Evolutionary conservation across 2,329 filamentous ascomycete genomes (phyloP), one percentile per base, ranked within the genome.

Genomic region (Magnaporthiopsis incrustans): DNA sequence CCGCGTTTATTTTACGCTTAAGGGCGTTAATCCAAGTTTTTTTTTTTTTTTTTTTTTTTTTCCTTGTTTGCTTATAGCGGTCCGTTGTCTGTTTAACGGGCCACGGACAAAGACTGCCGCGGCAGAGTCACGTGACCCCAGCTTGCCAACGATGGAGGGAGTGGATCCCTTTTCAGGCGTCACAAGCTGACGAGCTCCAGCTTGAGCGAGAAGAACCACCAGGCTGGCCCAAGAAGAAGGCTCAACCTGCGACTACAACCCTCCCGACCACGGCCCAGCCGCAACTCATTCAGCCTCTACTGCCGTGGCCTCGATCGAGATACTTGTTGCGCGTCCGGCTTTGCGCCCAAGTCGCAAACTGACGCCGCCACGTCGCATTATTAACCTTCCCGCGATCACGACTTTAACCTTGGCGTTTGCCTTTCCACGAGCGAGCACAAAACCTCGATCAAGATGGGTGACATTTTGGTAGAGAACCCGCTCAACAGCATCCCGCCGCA

Each of bases 401-500:
- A 22, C 22, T 22, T 53, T 18, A 25, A n/a, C 22, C 6, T 53
- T 4, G 8, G 7, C 22, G 44, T 14, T 7, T 25, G n/a, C 44
- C 44, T 58, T 27, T 12, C 27, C 57, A 53, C 50, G 56, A n/a
- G 33, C 62, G 27, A 57, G 6, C 61, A 63, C 15, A 53, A 32
- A 22, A 58, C 6, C 8, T 30, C 53, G 27, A 68, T 67, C 67
- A 83, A 75, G 57, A 97, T 97, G 94, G 93, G 88, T 77, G 91
- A 96, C 82, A 86, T 91, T 75, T 84, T 89, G 72, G 87, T 97
- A 74, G 92, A 97, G 79, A 92, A 85, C 79, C 87, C 91, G 74
- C 82, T 84, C 76, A 89, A 87, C 82, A 85, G 82, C 70, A 81
- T 88, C 77, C 84, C 87, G 74, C 88, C 89, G 76, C 89, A 92